Evolutionary conservation across 257 asterid species (phyloP).

Genomic region (Eucommia ulmoides): DNA sequence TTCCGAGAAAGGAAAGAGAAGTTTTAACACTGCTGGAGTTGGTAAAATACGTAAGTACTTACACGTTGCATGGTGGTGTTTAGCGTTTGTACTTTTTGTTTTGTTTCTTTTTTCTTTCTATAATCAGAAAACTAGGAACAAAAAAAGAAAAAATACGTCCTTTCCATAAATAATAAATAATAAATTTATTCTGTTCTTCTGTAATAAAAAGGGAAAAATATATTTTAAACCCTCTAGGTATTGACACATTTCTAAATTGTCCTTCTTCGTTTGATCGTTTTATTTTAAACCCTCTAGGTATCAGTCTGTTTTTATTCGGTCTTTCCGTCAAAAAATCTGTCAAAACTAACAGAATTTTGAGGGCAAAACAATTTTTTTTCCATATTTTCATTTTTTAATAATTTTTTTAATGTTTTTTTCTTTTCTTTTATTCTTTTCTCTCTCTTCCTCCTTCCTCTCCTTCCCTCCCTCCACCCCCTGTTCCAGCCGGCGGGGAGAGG

Average conservation of each 20-base stretch:
- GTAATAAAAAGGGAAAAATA: not conserved
- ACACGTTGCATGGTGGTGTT: not conserved
- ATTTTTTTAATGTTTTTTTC: too few relatives aligned
- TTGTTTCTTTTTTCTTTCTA: too few relatives aligned
- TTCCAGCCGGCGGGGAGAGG: too few relatives aligned
- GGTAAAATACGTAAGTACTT: constrained; percentile 42
- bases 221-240: not conserved
- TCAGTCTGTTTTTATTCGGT: not conserved
- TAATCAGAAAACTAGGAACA: too few relatives aligned
- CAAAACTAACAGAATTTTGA: not conserved
- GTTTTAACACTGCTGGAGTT: constrained; percentile 11
- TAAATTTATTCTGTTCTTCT: not conserved
- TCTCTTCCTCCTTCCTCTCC: not conserved
- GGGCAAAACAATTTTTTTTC: not conserved
- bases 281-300: not conserved
- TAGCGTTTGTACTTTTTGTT: not conserved
- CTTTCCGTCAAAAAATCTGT: not conserved
- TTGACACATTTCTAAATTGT: not conserved
- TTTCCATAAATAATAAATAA: not conserved
- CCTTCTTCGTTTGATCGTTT: not conserved
- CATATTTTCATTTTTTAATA: too few relatives aligned
- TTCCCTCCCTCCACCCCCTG: not conserved
- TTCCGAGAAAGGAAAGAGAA: constrained; percentile 44
- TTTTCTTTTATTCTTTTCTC: not conserved
- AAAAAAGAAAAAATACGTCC: not conserved